Base-by-base conservation (phyloP, 495 filamentous ascomycete genomes). In the Neurospora sp. region DNA sequence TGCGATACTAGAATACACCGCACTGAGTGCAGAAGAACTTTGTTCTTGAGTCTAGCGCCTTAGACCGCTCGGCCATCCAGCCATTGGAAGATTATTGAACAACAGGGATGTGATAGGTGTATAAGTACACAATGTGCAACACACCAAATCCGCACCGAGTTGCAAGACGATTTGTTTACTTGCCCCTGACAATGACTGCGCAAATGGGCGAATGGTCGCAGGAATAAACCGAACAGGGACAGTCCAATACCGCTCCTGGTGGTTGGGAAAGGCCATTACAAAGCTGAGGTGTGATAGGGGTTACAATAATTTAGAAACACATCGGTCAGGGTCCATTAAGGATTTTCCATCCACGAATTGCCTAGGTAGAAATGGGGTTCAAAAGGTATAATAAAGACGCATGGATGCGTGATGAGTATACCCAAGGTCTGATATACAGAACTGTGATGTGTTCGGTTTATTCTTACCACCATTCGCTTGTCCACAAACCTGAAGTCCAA, bases 21-120 rank as follows among this genome's bases (percentile, higher is more conserved):
- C 68, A 40, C 71, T 69, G 5, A 68, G 69, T 41, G 44, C 69
- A 72, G 74, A 71, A 75, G 69, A 75, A 65, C 37, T 3, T 31
- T 7, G 14, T 37, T 71, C 78, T 79, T 79, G 78, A 79, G 78
- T 79, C 75, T 78, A 74, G 68, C 78, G 76, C 78, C 78, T 79
- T 79, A 79, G 76, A 78, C 78, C 76, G 73, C 78, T 79, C 78
- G 78, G 78, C 76, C 78, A 79, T 70, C 75, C 73, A 76, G 76
- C 76, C 76, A 37, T 61, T 69, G 8, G 3, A 8, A 4, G 8
- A 27, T 65, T 38, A 22, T 38, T n/a, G 65, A 65, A 39, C 0
- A 22, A n/a, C 27, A 65, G 1, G 27, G 27, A 65, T 65, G 1
- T 65, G 12, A 16, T 14, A 65, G 1, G 0, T 1, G 0, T 1